Conservation (phyloP, 495 filamentous ascomycete species). For the Lasiosphaeria ovina region DNA sequence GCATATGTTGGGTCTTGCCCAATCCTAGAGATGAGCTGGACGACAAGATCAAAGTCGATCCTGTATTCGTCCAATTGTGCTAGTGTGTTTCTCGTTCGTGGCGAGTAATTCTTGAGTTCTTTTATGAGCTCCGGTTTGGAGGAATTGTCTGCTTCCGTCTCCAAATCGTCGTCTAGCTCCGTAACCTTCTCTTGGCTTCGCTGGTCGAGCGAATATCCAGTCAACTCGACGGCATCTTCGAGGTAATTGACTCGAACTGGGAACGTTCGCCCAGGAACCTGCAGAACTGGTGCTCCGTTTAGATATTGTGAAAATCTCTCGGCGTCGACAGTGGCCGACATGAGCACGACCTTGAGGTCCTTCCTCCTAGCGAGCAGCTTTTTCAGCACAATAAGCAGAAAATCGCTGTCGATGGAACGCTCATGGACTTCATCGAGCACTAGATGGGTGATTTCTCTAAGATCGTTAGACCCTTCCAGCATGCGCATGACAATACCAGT, state of each 20-base stretch:
- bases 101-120: conserved; percentile 67
- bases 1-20: conserved; percentile 61
- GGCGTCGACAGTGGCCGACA: conserved; percentile 95
- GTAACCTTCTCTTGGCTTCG: conserved; percentile 43
- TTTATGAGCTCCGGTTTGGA: conserved; percentile 48
- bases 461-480: conserved; percentile 82
- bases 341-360: conserved; percentile 78
- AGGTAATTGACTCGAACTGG: conserved; percentile 84
- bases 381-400: conserved; percentile 84
- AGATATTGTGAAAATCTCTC: conserved; percentile 88
- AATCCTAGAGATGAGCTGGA: conserved; percentile 69
- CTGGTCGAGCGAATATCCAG: conserved; percentile 63
- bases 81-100: conserved; percentile 69
- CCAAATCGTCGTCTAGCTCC: conserved; percentile 57
- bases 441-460: conserved; percentile 86
- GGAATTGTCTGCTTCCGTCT: conserved; percentile 47
- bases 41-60: conserved; percentile 80
- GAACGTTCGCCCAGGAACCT: conserved; percentile 88
- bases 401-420: conserved; percentile 91
- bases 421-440: conserved; percentile 96
- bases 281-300: conserved; percentile 76
- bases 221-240: conserved; percentile 86
- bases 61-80: conserved; percentile 79
- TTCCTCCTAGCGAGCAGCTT: conserved; percentile 70
- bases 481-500: conserved; percentile 94